Base-by-base conservation (phyloP, 305 asterid species). In the Salvia sclarea region DNA sequence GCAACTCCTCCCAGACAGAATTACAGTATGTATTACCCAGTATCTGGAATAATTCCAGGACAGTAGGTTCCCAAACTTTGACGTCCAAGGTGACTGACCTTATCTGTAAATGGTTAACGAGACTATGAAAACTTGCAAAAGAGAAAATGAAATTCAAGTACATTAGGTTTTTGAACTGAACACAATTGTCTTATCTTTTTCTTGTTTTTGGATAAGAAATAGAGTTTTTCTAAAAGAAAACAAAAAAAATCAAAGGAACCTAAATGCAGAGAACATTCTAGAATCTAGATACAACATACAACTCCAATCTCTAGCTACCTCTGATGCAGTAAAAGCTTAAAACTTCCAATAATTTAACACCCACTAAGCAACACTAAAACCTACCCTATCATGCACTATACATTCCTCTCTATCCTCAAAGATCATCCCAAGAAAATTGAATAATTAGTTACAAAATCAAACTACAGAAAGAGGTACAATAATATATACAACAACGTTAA, bases 1-100 rank as follows among this genome's bases (percentile, higher is more conserved):
- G 97, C 75, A 80, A 73, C 81, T 85, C 91, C 86, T 93, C 98
- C 98, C 98, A 93, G 75, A 93, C 60, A 65, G 96, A 93, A 84
- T 88, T 91, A 66, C 96, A 87, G 78, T 82, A 91, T 6, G 80
- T 71, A 82, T 93, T 93, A 57, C 98, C 98, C 78, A 93, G 83
- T 37, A 86, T 83, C 74, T 75, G 86, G 79, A 91, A 91, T 59
- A 93, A 78, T 61, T 86, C 91, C 92, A 93, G 76, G 57, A 93
- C 86, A 40, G 89, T 72, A 21, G 96, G 91, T 63, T 93, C 97
- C 98, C 98, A 93, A 71, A 93, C 98, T 79, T 76, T 93, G 75
- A 93, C 97, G 61, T 93, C 98, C 54, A 90, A 82, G 31, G 86
- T 91, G 76, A 93, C 86, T 25, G 98, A 93, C 82, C 98, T 84